Conservation (phyloP, 352 stramenopile genomes). For the Globisporangium rhizosaccharum region DNA sequence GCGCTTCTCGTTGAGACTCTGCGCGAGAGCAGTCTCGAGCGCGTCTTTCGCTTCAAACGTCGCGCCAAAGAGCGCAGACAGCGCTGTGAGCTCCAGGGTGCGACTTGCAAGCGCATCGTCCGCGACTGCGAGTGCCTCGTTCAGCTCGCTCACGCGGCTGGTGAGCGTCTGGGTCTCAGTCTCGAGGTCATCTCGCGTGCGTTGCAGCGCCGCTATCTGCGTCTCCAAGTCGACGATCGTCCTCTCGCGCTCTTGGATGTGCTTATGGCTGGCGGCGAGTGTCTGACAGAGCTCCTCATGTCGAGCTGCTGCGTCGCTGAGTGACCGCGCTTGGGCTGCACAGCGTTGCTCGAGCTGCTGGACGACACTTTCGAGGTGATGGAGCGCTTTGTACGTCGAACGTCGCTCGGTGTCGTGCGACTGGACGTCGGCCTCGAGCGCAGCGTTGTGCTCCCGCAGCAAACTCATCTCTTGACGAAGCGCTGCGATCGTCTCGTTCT, state of each 20-base stretch:
- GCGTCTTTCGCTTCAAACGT: constrained; percentile 3
- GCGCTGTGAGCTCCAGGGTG: neutral
- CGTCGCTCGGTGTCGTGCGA: constrained; percentile 1
- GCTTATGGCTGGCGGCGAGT: neutral
- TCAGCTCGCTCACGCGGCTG: neutral
- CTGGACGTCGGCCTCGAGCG: constrained; percentile 1
- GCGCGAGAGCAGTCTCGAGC: constrained; percentile 4
- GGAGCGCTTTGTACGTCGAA: neutral
- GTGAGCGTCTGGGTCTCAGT: neutral
- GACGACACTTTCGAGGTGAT: neutral
- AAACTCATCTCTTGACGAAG: neutral
- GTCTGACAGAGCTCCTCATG: neutral
- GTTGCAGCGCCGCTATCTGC: no score
- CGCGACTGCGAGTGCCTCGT: no score
- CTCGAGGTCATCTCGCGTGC: neutral
- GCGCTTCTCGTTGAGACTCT: constrained; percentile 9
- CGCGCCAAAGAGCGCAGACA: constrained; percentile 4
- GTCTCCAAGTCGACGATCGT: neutral
- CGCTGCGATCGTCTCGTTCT: neutral
- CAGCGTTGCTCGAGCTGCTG: neutral
- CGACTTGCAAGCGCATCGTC: neutral
- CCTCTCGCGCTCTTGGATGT: neutral
- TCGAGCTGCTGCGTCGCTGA: neutral
- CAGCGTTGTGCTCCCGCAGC: neutral
- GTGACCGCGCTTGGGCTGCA: neutral